Percentiles rank a stretch among this genome's conserved stretches.
Evolutionary conservation across 1,139 yeast species (phyloP).

Genomic region (Geotrichum candidum): DNA sequence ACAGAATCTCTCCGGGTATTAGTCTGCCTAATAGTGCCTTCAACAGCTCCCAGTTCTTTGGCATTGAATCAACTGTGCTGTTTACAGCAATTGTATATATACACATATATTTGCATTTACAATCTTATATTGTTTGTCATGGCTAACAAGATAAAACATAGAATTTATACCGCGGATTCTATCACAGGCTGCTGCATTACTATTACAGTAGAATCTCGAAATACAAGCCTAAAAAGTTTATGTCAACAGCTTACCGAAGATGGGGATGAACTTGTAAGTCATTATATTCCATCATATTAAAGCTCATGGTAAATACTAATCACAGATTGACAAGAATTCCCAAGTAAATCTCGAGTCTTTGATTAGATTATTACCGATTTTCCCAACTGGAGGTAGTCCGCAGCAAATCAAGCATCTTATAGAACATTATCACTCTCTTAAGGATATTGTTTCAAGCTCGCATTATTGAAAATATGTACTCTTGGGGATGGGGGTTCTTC

Average conservation of each 20-base stretch:
- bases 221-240: constrained; percentile 7
- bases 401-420: constrained; percentile 6
- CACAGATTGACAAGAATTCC: neutral
- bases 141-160: neutral
- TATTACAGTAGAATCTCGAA: constrained; percentile 11
- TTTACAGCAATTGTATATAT: constrained; percentile 14
- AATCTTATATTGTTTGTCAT: neutral
- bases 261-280: neutral
- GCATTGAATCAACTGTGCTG: neutral
- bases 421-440: constrained; percentile 9
- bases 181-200: constrained; percentile 12
- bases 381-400: neutral
- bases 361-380: constrained; percentile 9
- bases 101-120: neutral
- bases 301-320: neutral
- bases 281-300: neutral
- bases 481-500: neutral
- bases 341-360: constrained; percentile 9
- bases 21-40: constrained; percentile 9
- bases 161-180: constrained; percentile 12
- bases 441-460: constrained; percentile 5
- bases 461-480: neutral
- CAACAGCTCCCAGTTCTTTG: neutral
- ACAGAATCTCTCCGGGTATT: constrained; percentile 7
- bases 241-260: neutral